Conservation (phyloP, 2,329 filamentous ascomycete genomes). For the Claviceps spartinae region DNA sequence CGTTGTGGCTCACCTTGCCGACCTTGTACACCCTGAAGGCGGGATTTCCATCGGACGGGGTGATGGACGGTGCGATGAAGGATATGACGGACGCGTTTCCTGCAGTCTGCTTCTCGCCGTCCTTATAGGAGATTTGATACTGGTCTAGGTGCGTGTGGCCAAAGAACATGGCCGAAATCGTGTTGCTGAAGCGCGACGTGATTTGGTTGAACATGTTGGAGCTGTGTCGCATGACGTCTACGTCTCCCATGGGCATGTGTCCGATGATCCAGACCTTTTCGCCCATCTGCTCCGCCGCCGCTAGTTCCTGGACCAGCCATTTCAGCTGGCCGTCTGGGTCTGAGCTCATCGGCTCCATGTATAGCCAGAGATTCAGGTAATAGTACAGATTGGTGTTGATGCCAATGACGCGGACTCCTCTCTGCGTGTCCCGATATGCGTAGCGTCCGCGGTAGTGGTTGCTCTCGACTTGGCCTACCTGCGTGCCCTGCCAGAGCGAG, state of each 20-base stretch:
- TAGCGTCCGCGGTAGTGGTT: background rate
- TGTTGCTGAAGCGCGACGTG: constrained; percentile 36
- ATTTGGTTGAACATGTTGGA: constrained; percentile 39
- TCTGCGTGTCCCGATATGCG: background rate
- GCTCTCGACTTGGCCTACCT: background rate
- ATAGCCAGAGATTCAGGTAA: constrained; percentile 39
- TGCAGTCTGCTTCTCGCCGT: constrained; percentile 27
- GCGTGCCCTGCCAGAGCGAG: background rate
- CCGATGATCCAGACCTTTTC: constrained; percentile 43
- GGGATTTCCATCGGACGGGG: constrained; percentile 39
- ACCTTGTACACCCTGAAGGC: constrained; percentile 44
- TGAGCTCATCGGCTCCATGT: background rate
- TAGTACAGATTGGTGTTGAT: constrained; percentile 46
- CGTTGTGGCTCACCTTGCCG: constrained; percentile 38
- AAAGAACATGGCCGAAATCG: constrained; percentile 41
- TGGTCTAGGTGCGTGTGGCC: constrained; percentile 43
- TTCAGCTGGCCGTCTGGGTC: constrained; percentile 1
- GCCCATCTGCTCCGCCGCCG: constrained; percentile 33
- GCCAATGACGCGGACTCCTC: constrained; percentile 37
- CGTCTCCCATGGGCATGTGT: constrained; percentile 38
- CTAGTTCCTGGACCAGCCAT: constrained; percentile 17
- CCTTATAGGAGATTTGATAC: constrained; percentile 40
- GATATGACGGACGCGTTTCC: constrained; percentile 33
- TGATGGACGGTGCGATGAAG: constrained; percentile 39
- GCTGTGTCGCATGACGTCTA: constrained; percentile 36